phyloP scores from a whole-genome alignment of 2,329 filamentous ascomycete genomes.

The Reticulascus tulasneorum region DNA sequence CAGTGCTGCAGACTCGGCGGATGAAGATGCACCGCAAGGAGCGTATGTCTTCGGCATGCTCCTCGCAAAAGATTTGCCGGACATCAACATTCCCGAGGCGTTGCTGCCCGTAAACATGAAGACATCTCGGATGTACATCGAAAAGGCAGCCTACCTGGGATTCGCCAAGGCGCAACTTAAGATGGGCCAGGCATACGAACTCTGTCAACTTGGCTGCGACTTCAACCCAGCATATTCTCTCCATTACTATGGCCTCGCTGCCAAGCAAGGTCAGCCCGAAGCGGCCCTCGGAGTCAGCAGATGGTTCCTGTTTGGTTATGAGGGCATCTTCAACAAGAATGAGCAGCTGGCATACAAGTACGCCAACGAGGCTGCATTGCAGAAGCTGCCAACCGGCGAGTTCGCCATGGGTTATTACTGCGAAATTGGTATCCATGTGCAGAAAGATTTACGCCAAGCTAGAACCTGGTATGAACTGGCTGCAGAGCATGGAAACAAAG shows the following conservation, averaged over 20 bases:
- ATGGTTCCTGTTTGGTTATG: slow-evolving; percentile 96
- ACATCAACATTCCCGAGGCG: slow-evolving; percentile 72
- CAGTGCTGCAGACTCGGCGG: slow-evolving; percentile 77
- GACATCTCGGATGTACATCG: slow-evolving; percentile 79
- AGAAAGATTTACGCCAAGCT: slow-evolving; percentile 78
- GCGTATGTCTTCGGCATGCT: slow-evolving; percentile 97
- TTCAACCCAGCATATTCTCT: slow-evolving; percentile 90
- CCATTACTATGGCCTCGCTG: slow-evolving; percentile 92
- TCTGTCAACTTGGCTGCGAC: slow-evolving; percentile 89
- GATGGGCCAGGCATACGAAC: slow-evolving; percentile 93
- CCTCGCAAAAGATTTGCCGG: slow-evolving; percentile 83
- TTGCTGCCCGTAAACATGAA: slow-evolving; percentile 69
- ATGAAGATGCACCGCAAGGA: slow-evolving; percentile 95
- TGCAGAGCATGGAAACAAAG: slow-evolving; percentile 85
- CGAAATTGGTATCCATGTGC: slow-evolving; percentile 90
- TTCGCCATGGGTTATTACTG: slow-evolving; percentile 98
- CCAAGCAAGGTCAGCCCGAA: slow-evolving; percentile 87
- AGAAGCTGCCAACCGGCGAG: slow-evolving; percentile 82
- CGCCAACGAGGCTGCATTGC: slow-evolving; percentile 77
- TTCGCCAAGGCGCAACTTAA: slow-evolving; percentile 96
- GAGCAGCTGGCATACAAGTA: slow-evolving; percentile 91
- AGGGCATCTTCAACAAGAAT: slow-evolving; percentile 90
- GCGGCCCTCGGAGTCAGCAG: slow-evolving; percentile 95
- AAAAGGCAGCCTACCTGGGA: slow-evolving; percentile 92
- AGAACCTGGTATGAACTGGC: slow-evolving; percentile 87